These are phyloP conservation scores for Parastagonospora nodorum DNA, from an alignment of 2,329 filamentous ascomycete genomes.

Conservation along the genomic window DNA sequence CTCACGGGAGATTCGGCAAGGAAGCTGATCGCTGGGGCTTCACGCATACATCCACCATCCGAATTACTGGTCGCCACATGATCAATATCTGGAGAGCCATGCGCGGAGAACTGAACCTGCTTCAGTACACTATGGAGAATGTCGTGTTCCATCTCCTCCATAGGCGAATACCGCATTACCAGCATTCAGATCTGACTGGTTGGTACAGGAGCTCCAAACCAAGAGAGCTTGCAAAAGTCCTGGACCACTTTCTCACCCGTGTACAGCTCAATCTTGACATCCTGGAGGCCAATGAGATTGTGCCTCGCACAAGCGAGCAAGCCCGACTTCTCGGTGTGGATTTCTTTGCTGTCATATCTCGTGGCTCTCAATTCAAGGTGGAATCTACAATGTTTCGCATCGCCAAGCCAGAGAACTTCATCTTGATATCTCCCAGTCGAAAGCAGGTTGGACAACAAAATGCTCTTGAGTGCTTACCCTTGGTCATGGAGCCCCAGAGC, in stretches of 20 bases:
- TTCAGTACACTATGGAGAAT: conserved; percentile 97
- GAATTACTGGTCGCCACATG: conserved; percentile 91
- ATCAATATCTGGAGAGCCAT: conserved; percentile 98
- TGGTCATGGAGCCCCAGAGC: conserved; percentile 97
- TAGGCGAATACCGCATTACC: conserved; percentile 84
- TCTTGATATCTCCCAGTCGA: conserved; percentile 85
- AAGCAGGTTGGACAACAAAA: conserved; percentile 95
- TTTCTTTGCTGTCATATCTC: conserved; percentile 94
- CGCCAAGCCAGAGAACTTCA: conserved; percentile 93
- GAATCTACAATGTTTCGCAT: conserved; percentile 99
- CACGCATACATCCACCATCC: conserved; percentile 88
- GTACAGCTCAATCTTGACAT: conserved; percentile 88
- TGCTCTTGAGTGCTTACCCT: conserved; percentile 87
- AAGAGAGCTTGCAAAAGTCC: conserved; percentile 71
- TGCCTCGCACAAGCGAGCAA: conserved; percentile 90
- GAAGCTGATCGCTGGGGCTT: conserved; percentile 92
- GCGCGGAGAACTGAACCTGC: conserved; percentile 85
- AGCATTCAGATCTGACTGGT: conserved; percentile 74
- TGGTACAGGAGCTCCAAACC: conserved; percentile 78
- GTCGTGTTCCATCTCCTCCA: conserved; percentile 91
- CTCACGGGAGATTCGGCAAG: conserved; percentile 82
- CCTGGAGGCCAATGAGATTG: conserved; percentile 84
- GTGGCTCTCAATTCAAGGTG: conserved; percentile 97
- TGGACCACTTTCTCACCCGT: conserved; percentile 77
- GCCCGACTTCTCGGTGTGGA: conserved; percentile 90